These are phyloP conservation scores for Grosmannia clavigera DNA, from an alignment of 2,329 filamentous ascomycete species.

Conservation along the genomic window DNA sequence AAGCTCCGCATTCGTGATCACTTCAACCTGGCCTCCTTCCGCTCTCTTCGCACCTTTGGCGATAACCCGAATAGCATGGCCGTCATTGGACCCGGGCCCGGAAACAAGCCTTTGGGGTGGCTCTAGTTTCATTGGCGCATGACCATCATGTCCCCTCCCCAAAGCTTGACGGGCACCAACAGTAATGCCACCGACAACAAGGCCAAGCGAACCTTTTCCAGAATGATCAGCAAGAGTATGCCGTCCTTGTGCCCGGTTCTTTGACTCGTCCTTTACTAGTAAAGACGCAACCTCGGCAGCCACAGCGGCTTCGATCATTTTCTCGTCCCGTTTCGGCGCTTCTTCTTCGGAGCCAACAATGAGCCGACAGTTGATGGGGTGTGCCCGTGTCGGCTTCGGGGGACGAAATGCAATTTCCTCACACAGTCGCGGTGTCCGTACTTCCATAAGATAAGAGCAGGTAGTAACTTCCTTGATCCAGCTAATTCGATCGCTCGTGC, in stretches of 20 bases:
- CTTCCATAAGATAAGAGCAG: slow-evolving; percentile 85
- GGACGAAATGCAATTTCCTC: slow-evolving; percentile 78
- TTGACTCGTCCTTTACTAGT: slow-evolving; percentile 8
- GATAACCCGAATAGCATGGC: slow-evolving; percentile 28
- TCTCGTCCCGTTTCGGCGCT: slow-evolving; percentile 26
- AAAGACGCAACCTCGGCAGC: not conserved
- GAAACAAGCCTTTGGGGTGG: slow-evolving; percentile 28
- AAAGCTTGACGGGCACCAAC: slow-evolving; percentile 39
- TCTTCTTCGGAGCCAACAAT: slow-evolving; percentile 46
- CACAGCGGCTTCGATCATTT: slow-evolving; percentile 22
- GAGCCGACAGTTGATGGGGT: slow-evolving; percentile 63
- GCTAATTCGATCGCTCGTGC: slow-evolving; percentile 62
- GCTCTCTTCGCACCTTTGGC: slow-evolving; percentile 33
- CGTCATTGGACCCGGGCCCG: slow-evolving; percentile 11
- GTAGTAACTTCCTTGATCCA: slow-evolving; percentile 91
- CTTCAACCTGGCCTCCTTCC: slow-evolving; percentile 48
- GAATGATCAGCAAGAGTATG: not conserved
- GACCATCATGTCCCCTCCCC: slow-evolving; percentile 33
- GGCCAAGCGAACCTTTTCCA: slow-evolving; percentile 15
- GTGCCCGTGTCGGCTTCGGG: slow-evolving; percentile 62
- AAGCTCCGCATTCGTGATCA: slow-evolving; percentile 54
- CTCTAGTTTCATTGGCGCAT: slow-evolving; percentile 31
- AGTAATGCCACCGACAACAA: slow-evolving; percentile 39
- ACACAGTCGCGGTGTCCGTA: slow-evolving; percentile 81
- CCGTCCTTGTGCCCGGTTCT: not conserved